These are phyloP conservation scores for Aspergillus udagawae DNA, from an alignment of 2,329 filamentous ascomycete species.

Conservation along the genomic window DNA sequence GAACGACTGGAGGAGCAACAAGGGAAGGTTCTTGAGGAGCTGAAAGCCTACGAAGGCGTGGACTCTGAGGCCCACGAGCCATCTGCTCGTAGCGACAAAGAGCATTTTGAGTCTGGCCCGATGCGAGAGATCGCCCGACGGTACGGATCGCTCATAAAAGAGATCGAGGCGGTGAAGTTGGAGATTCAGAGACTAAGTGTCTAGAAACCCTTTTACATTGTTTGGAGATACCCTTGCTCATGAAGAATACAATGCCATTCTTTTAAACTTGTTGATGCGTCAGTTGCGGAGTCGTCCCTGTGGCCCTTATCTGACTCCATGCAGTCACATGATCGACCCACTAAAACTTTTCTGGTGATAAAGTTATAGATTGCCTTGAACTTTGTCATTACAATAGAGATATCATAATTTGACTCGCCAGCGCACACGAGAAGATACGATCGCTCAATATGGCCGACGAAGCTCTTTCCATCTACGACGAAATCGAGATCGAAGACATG, in stretches of 20 bases:
- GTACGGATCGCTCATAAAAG: constrained; percentile 35
- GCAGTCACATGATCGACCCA: constrained; percentile 26
- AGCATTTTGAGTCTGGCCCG: constrained; percentile 15
- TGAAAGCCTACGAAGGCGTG: constrained; percentile 32
- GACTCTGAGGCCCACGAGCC: constrained; percentile 11
- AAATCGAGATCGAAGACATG: constrained; percentile 99
- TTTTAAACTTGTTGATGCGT: too few relatives aligned
- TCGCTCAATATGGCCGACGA: constrained; percentile 55
- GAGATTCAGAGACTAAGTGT: constrained; percentile 27
- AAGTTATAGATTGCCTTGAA: constrained; percentile 1
- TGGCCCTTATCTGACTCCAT: constrained; percentile 7
- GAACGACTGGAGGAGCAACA: constrained; percentile 28
- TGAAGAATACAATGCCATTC: neutral
- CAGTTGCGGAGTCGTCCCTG: neutral
- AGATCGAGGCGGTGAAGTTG: constrained; percentile 28
- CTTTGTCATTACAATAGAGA: neutral
- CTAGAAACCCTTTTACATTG: neutral
- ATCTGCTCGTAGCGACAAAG: neutral
- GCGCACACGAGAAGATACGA: neutral
- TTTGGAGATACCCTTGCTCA: constrained; percentile 5
- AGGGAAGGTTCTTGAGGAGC: constrained; percentile 25
- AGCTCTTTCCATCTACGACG: constrained; percentile 79
- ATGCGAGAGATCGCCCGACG: constrained; percentile 36
- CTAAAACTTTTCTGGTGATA: constrained; percentile 22
- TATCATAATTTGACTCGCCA: neutral